Conservation (phyloP, 2,329 filamentous ascomycete species). For the Ceratocystis albifundus region DNA sequence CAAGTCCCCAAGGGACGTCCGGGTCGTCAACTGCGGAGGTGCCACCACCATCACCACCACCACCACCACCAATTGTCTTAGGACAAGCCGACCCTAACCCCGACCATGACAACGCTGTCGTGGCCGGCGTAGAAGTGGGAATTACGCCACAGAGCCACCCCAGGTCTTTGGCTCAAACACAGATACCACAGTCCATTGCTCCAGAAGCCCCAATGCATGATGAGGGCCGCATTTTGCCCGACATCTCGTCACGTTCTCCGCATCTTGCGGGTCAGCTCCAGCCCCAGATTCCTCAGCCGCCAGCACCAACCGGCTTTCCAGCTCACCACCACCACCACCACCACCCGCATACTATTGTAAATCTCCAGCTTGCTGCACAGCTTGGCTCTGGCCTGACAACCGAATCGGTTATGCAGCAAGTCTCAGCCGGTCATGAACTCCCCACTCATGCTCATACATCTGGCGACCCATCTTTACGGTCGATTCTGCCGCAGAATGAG, state of each 20-base stretch:
- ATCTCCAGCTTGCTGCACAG: background rate
- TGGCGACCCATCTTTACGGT: slow-evolving; percentile 34
- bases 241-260: background rate
- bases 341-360: background rate
- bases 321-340: background rate
- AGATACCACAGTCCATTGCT: slow-evolving; percentile 24
- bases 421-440: background rate
- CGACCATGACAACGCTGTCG: no score
- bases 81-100: background rate
- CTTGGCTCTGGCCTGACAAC: background rate
- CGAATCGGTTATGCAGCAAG: background rate
- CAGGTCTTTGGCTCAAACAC: background rate
- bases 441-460: background rate
- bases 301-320: background rate
- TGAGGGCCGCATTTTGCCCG: background rate
- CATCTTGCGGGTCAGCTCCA: slow-evolving; percentile 41
- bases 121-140: background rate
- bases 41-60: no score
- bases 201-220: slow-evolving; percentile 41
- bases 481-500: slow-evolving; percentile 35
- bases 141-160: background rate
- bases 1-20: background rate
- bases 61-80: background rate
- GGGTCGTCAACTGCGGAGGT: background rate
- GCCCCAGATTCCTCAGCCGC: background rate